phyloP scores from a whole-genome alignment of 2,329 filamentous ascomycete genomes.

The Cercospora sp. region DNA sequence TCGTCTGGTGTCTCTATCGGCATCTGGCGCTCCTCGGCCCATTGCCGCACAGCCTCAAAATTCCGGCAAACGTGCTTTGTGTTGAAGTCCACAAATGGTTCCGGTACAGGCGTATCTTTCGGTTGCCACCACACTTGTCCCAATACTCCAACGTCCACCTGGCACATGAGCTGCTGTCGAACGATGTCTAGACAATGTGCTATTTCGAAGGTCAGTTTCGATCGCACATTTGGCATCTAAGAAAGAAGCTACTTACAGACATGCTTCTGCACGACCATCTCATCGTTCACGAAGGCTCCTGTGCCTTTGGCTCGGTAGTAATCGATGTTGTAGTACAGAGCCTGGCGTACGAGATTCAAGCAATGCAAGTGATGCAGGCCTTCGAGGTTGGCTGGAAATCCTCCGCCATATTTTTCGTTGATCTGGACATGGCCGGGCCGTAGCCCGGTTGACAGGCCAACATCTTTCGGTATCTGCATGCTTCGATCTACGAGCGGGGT shows the following conservation, averaged over 20 bases:
- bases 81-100: constrained; percentile 63
- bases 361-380: constrained; percentile 62
- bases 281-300: constrained; percentile 59
- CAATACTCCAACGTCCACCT: constrained; percentile 60
- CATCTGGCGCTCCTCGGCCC: constrained; percentile 57
- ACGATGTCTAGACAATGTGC: constrained; percentile 64
- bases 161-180: constrained; percentile 67
- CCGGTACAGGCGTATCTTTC: constrained; percentile 39
- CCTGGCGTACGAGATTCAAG: constrained; percentile 61
- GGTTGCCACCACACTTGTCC: constrained; percentile 62
- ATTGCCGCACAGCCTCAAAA: constrained; percentile 55
- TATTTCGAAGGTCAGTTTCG: constrained; percentile 27
- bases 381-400: constrained; percentile 60
- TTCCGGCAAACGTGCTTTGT: constrained; percentile 62
- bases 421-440: constrained; percentile 58
- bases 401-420: constrained; percentile 57
- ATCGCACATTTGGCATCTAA: neutral
- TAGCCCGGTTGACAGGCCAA: constrained; percentile 48
- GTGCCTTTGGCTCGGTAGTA: constrained; percentile 56
- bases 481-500: constrained; percentile 11
- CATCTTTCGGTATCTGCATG: constrained; percentile 17
- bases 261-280: constrained; percentile 57
- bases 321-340: constrained; percentile 61
- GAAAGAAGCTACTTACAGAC: constrained; percentile 51
- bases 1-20: constrained; percentile 41